Conservation (phyloP, 2,329 filamentous ascomycete genomes). For the Byssoonygena ceratinophila region DNA sequence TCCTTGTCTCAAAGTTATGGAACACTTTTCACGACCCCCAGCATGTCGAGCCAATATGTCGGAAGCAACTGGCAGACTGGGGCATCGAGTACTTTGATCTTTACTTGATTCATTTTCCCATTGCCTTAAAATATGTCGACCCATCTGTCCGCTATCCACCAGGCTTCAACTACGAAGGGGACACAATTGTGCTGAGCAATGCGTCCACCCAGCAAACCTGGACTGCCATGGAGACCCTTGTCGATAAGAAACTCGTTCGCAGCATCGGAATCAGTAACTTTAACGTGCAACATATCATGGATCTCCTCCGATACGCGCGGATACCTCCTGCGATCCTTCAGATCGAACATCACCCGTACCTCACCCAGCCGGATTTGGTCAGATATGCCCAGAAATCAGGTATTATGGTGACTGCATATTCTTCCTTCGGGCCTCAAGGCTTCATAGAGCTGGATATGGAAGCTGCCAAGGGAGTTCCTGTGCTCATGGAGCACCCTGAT, state of each 20-base stretch:
- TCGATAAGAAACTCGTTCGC: slow-evolving; percentile 56
- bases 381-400: slow-evolving; percentile 58
- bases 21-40: slow-evolving; percentile 79
- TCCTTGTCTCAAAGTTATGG: slow-evolving; percentile 90
- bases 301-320: slow-evolving; percentile 66
- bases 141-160: slow-evolving; percentile 69
- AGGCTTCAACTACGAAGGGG: slow-evolving; percentile 59
- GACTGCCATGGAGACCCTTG: slow-evolving; percentile 66
- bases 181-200: slow-evolving; percentile 53
- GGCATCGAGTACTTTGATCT: slow-evolving; percentile 83
- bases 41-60: slow-evolving; percentile 62
- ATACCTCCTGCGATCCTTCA: slow-evolving; percentile 67
- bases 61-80: slow-evolving; percentile 71
- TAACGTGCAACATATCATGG: slow-evolving; percentile 65
- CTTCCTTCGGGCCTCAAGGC: slow-evolving; percentile 66
- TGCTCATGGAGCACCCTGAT: slow-evolving; percentile 59
- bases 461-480: slow-evolving; percentile 52
- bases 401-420: slow-evolving; percentile 71
- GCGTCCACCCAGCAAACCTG: slow-evolving; percentile 72
- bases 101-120: slow-evolving; percentile 81
- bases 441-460: slow-evolving; percentile 70
- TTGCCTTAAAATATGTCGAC: slow-evolving; percentile 75
- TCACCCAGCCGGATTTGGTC: slow-evolving; percentile 63
- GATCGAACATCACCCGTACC: slow-evolving; percentile 84
- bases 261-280: slow-evolving; percentile 79